phyloP scores from a whole-genome alignment of 768 basidiomycete species.

The Tylopilus sp. region DNA sequence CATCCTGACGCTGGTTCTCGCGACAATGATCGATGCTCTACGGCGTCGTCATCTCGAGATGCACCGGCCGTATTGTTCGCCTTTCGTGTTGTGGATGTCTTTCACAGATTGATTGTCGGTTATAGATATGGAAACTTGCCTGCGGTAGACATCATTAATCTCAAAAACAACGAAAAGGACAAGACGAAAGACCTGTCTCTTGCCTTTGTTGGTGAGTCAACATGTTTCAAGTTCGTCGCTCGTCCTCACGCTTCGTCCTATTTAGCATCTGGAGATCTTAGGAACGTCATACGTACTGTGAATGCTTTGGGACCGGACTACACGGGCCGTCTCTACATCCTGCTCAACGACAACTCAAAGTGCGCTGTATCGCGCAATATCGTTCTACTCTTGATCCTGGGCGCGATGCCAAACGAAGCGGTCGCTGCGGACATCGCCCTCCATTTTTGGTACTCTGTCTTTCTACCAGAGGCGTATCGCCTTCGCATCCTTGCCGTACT shows the following conservation, averaged over 20 bases:
- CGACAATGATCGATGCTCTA: background rate
- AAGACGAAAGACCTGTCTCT: constrained; percentile 20
- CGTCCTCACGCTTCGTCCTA: background rate
- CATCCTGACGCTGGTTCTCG: no score
- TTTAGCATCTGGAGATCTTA: constrained; percentile 44
- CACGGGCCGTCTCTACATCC: constrained; percentile 35
- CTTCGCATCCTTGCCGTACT: constrained; percentile 19
- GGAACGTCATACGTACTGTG: constrained; percentile 40
- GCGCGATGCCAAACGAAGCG: constrained; percentile 26
- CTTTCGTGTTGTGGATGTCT: constrained; percentile 7
- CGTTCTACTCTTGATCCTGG: constrained; percentile 39
- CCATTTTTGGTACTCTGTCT: constrained; percentile 47
- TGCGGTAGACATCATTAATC: constrained; percentile 30
- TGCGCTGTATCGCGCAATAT: constrained; percentile 36
- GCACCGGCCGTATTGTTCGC: constrained; percentile 16
- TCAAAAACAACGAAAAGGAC: constrained; percentile 21
- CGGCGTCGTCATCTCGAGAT: background rate
- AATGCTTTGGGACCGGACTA: constrained; percentile 41
- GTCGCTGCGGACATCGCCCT: constrained; percentile 42
- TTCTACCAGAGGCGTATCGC: constrained; percentile 34
- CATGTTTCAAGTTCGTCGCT: no score
- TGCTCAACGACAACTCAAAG: constrained; percentile 40
- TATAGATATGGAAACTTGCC: constrained; percentile 23
- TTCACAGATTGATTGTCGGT: background rate
- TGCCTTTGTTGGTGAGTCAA: constrained; percentile 18